Percentiles rank a stretch among this genome's conserved stretches.
These are phyloP conservation scores for Senna tora DNA, from an alignment of 306 rosid species.

Conservation along the genomic window DNA sequence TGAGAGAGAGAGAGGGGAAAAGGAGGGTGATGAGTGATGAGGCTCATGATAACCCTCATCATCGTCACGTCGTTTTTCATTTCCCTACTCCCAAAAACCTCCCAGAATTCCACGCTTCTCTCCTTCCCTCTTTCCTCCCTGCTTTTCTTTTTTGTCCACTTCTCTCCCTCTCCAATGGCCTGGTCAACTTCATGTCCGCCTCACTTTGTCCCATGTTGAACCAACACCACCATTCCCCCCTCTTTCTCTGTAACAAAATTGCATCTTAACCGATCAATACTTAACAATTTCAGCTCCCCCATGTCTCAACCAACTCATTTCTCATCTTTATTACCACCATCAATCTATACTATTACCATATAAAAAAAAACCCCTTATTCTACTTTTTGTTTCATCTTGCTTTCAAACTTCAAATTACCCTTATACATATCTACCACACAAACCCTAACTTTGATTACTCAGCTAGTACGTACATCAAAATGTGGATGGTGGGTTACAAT, in stretches of 20 bases:
- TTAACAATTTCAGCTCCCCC: too few species aligned
- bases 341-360: constrained; percentile 48
- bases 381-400: constrained; percentile 23
- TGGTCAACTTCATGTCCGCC: constrained; percentile 62
- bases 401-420: too few species aligned
- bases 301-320: constrained; percentile 43
- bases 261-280: too few species aligned
- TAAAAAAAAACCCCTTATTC: constrained; percentile 38
- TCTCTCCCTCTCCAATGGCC: constrained; percentile 36
- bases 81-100: constrained; percentile 77
- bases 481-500: constrained; percentile 90
- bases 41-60: constrained; percentile 92
- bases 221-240: too few species aligned
- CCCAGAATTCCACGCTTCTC: constrained; percentile 90
- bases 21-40: constrained; percentile 50
- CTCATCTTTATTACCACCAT: constrained; percentile 40
- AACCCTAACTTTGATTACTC: constrained; percentile 39
- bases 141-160: constrained; percentile 18
- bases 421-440: too few species aligned
- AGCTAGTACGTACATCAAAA: constrained; percentile 16
- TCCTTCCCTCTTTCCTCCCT: constrained; percentile 11
- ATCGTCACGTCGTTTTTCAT: constrained; percentile 95
- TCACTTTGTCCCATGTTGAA: constrained; percentile 60
- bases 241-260: too few species aligned
- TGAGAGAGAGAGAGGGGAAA: constrained; percentile 39